Evolutionary conservation across 2,329 filamentous ascomycete genomes (phyloP).

Genomic region (Chaetomium strumarium): DNA sequence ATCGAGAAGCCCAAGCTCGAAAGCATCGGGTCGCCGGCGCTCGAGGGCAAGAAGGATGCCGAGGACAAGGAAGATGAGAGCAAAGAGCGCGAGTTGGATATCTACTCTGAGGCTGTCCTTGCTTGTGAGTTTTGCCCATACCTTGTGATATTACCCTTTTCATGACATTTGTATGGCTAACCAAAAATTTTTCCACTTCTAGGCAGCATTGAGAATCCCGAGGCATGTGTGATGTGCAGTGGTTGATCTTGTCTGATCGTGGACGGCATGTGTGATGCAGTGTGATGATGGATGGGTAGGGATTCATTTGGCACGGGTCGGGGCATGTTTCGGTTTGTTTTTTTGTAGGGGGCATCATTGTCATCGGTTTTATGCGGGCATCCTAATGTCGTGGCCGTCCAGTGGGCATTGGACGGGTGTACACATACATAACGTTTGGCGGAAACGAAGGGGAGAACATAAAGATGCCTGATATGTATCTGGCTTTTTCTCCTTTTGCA

Average conservation of each 20-base stretch:
- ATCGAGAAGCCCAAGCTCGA: slow-evolving; percentile 56
- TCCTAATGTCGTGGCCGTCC: slow-evolving; percentile 3
- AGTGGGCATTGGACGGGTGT: slow-evolving; percentile 6
- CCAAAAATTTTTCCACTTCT: slow-evolving; percentile 28
- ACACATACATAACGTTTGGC: slow-evolving; percentile 1
- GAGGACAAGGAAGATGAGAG: slow-evolving; percentile 70
- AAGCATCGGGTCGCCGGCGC: slow-evolving; percentile 54
- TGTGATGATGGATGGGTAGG: slow-evolving; percentile 7
- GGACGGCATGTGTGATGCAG: slow-evolving; percentile 10
- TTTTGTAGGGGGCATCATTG: background rate
- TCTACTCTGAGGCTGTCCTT: slow-evolving; percentile 89
- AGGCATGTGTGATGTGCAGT: slow-evolving; percentile 95
- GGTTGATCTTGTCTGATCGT: slow-evolving; percentile 48
- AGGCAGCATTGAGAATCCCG: slow-evolving; percentile 95
- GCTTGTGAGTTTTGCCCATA: slow-evolving; percentile 61
- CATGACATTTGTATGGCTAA: background rate
- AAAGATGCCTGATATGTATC: background rate
- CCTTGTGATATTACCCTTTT: background rate
- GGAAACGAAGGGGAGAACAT: background rate
- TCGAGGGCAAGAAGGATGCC: slow-evolving; percentile 43
- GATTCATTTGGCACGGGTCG: slow-evolving; percentile 15
- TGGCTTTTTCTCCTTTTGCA: background rate
- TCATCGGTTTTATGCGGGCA: slow-evolving; percentile 7
- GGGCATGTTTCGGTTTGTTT: slow-evolving; percentile 2
- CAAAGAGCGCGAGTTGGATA: slow-evolving; percentile 77